Conservation (phyloP, 2,329 filamentous ascomycete species). For the Alternaria panax region DNA sequence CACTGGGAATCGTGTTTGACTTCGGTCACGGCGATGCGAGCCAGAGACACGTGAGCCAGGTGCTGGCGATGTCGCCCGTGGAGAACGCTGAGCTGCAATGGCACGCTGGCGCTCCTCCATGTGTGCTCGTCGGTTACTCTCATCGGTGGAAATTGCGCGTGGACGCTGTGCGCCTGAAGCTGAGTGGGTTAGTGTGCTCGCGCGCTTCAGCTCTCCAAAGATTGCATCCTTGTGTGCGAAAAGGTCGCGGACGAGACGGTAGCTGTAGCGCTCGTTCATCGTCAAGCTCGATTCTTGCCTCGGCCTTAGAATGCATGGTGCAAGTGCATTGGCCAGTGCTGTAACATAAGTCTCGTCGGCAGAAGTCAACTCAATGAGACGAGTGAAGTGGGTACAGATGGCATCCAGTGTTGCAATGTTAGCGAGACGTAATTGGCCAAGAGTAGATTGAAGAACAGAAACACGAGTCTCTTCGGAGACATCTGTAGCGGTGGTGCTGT, state of each 20-base stretch:
- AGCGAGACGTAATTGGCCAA: constrained; percentile 90
- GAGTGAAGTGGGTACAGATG: constrained; percentile 97
- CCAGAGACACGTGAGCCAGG: constrained; percentile 58
- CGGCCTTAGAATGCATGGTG: constrained; percentile 87
- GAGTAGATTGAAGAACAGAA: constrained; percentile 91
- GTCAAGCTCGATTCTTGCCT: constrained; percentile 87
- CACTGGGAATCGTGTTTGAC: constrained; percentile 84
- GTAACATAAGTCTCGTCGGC: constrained; percentile 87
- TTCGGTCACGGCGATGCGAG: constrained; percentile 74
- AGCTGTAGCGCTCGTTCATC: constrained; percentile 93
- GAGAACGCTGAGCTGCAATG: constrained; percentile 69
- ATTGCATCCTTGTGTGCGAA: constrained; percentile 94
- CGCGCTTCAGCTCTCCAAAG: constrained; percentile 94
- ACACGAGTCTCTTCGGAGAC: constrained; percentile 76
- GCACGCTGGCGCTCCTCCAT: constrained; percentile 93
- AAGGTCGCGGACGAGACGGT: constrained; percentile 88
- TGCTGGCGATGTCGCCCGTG: constrained; percentile 75
- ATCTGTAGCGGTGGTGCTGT: constrained; percentile 78
- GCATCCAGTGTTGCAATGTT: constrained; percentile 99
- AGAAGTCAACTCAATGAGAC: constrained; percentile 93
- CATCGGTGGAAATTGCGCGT: constrained; percentile 90
- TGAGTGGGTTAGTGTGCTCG: constrained; percentile 72
- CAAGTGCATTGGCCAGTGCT: constrained; percentile 75
- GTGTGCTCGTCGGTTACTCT: constrained; percentile 90
- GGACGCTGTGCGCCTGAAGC: constrained; percentile 68